Evolutionary conservation across 2,329 filamentous ascomycete species (phyloP).

Genomic region (Pseudogymnoascus sp.): DNA sequence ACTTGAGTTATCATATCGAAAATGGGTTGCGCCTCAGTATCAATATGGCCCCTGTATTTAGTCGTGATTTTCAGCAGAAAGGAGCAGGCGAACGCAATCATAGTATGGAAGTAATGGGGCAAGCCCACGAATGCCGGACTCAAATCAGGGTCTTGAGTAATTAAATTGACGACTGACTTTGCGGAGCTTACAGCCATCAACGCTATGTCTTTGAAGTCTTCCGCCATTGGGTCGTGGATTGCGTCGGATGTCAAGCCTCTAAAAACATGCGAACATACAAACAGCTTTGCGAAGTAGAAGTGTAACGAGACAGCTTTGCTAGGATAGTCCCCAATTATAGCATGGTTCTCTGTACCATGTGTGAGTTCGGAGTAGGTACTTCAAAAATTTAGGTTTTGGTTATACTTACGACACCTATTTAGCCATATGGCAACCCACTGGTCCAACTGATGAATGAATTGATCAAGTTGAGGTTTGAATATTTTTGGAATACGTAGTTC

Average conservation of each 20-base stretch:
- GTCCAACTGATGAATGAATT: slow-evolving; percentile 28
- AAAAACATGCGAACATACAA: slow-evolving; percentile 24
- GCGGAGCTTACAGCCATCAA: slow-evolving; percentile 12
- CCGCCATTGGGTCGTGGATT: slow-evolving; percentile 8
- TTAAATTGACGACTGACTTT: slow-evolving; percentile 22
- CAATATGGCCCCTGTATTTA: slow-evolving; percentile 28
- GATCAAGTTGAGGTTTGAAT: slow-evolving; percentile 25
- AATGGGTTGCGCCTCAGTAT: slow-evolving; percentile 22
- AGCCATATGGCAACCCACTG: slow-evolving; percentile 31
- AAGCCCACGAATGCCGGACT: slow-evolving; percentile 23
- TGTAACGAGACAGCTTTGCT: slow-evolving; percentile 16
- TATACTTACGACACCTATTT: slow-evolving; percentile 24
- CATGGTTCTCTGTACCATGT: not conserved
- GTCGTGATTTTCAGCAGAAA: slow-evolving; percentile 29
- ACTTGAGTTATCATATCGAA: not conserved
- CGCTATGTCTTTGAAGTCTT: not conserved
- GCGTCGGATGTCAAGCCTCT: slow-evolving; percentile 11
- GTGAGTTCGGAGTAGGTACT: not conserved
- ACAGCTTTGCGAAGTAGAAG: slow-evolving; percentile 27
- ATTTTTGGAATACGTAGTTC: slow-evolving; percentile 37
- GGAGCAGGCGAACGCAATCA: slow-evolving; percentile 28
- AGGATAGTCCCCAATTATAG: slow-evolving; percentile 9
- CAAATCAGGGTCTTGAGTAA: slow-evolving; percentile 26
- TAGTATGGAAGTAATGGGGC: slow-evolving; percentile 29
- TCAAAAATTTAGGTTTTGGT: too few relatives aligned